Base-by-base conservation (phyloP, 768 basidiomycete genomes). In the Daedaleopsis nitida region DNA sequence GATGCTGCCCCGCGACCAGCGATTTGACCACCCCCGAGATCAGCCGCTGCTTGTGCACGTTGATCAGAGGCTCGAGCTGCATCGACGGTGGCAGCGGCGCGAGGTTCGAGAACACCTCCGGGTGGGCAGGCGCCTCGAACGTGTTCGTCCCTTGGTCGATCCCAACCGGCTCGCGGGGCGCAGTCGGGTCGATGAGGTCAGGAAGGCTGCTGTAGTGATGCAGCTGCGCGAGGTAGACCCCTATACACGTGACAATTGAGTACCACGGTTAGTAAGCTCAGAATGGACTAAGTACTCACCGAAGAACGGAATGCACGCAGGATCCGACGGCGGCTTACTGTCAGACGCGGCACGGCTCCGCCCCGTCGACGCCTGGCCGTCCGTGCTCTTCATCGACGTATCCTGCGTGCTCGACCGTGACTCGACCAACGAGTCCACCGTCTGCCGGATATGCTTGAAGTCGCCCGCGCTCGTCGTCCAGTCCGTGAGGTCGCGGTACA, bases 21-120 rank as follows among this genome's bases (percentile, higher is more conserved):
- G 84, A 81, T 72, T 92, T 92, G 76, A 94, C 90, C 44, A 91
- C 87, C 16, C 82, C 83, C 11, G 92, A 91, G 55, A 92, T 89
- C 65, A 88, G 75, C 38, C 92, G 85, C 70, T 94, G 92, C 74
- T 94, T 94, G 74, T 94, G 91, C 7, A 94, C 88, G 70, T 93
- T 94, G 75, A 94, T 91, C 59, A 94, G 74, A 4, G 92, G 91
- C 67, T 94, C 91, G 32, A 94, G 82, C 62, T 87, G 84, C 79
- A 93, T 91, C n/a, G 83, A 82, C 1, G 84, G 70, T 0, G 92
- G 92, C 5, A 94, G 83, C 9, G 87, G 82, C 3, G 86, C 80
- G 7, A 94, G 81, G 13, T 86, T 79, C 0, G 85, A 79, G 72
- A 94, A 94, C 27, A 93, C 89, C 62, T 92, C 90, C 0, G 92